phyloP scores from a whole-genome alignment of 1,284 basidiomycete genomes.

The Apiotrichum laibachii region DNA sequence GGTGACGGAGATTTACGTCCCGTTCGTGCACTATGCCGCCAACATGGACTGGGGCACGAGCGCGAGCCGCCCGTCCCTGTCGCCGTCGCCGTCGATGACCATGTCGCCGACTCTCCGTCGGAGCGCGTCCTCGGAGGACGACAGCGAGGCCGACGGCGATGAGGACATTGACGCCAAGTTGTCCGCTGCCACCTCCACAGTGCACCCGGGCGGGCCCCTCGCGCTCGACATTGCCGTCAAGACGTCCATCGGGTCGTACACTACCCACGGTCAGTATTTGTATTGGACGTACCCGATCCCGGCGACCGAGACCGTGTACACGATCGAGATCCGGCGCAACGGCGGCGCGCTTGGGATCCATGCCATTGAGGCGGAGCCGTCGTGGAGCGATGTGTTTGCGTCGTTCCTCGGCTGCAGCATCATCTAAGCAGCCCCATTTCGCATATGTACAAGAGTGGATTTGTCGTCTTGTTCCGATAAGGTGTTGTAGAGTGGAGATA shows the following conservation, averaged over 20 bases:
- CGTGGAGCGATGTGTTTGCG: slow-evolving; percentile 9
- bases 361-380: background rate
- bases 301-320: slow-evolving; percentile 57
- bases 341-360: slow-evolving; percentile 55
- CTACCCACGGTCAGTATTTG: slow-evolving; percentile 65
- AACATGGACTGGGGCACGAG: slow-evolving; percentile 32
- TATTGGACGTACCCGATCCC: slow-evolving; percentile 83
- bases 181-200: slow-evolving; percentile 1
- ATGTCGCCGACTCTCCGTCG: too few species aligned
- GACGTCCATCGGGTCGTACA: slow-evolving; percentile 66
- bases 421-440: background rate
- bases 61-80: too few species aligned
- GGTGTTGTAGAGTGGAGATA: background rate
- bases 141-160: slow-evolving; percentile 11
- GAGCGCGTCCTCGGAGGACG: too few species aligned
- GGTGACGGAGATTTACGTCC: slow-evolving; percentile 80
- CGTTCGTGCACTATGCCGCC: slow-evolving; percentile 80
- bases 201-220: slow-evolving; percentile 19
- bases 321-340: slow-evolving; percentile 63
- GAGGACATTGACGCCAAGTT: background rate
- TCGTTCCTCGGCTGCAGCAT: background rate
- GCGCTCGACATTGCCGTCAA: slow-evolving; percentile 53
- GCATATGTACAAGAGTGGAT: background rate
- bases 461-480: too few species aligned
- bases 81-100: too few species aligned